Evolutionary conservation across 768 basidiomycete genomes (phyloP), one percentile per base, ranked within the genome.

Genomic region (Boletus sp.): DNA sequence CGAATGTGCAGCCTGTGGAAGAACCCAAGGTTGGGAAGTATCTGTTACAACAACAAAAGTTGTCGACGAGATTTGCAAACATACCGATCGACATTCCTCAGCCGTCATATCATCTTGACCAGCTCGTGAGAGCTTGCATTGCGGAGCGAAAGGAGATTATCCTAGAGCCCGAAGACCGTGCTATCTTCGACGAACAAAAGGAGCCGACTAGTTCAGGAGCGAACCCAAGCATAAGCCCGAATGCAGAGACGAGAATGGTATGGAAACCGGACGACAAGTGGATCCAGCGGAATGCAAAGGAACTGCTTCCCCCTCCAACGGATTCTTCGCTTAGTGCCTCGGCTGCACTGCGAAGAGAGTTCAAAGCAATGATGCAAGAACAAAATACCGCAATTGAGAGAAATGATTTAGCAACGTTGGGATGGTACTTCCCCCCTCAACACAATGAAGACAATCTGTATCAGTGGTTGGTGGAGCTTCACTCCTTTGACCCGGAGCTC

Each of bases 401-500:
- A 48, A 77, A 73, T 49, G 80, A 84, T 55, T 37, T 65, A 15
- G 55, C 37, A 40, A 46, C 28, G 7, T 73, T 89, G 1, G 89
- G 88, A 11, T 90, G 88, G 85, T 88, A 85, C 66, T 76, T 90
- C 69, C 81, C 87, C 12, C 80, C 78, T 17, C 83, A 85, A n/a
- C 70, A 82, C 42, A 82, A 87, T 20, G 81, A 80, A 8, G 83
- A 88, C 64, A 88, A 88, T 60, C 68, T 87, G 18, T 87, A 84
- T 69, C 85, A 85, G 64, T 89, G 86, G 86, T 80, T 89, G 55
- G 79, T 89, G 11, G 88, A 89, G 69, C 70, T 89, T 72, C 86
- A 87, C 68, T 86, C 84, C 18, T 84, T 89, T 61, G 86, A 89
- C 55, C 72, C 76, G 14, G 72, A 71, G 3, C 70, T 89, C 10